Evolutionary conservation across 2,329 filamentous ascomycete species (phyloP).

Genomic region (Colletotrichum plurivorum): DNA sequence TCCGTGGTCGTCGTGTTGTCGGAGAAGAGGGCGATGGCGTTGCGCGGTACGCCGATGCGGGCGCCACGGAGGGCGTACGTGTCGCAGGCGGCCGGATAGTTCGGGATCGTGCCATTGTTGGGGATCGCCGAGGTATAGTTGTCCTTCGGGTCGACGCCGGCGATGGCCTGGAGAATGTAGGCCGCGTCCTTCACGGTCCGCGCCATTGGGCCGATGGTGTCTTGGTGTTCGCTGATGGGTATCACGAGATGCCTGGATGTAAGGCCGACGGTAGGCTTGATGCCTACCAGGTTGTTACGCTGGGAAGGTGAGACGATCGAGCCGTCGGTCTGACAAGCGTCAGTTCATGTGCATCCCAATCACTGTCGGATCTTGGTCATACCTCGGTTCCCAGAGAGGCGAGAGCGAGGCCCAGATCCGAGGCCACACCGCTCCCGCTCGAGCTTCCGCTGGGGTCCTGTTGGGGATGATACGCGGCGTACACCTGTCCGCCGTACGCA

Average conservation of each 20-base stretch:
- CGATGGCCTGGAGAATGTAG: slow-evolving; percentile 72
- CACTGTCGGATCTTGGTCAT: slow-evolving; percentile 40
- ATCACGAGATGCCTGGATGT: slow-evolving; percentile 74
- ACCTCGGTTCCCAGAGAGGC: slow-evolving; percentile 75
- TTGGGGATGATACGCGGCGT: slow-evolving; percentile 71
- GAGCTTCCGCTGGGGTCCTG: slow-evolving; percentile 75
- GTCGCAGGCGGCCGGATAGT: slow-evolving; percentile 73
- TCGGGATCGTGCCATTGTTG: slow-evolving; percentile 66
- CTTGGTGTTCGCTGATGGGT: slow-evolving; percentile 74
- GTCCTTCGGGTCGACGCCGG: slow-evolving; percentile 71
- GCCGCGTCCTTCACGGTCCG: slow-evolving; percentile 75
- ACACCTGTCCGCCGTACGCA: slow-evolving; percentile 72
- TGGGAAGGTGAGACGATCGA: slow-evolving; percentile 70
- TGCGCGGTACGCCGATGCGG: slow-evolving; percentile 74
- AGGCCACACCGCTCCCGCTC: slow-evolving; percentile 72
- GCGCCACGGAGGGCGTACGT: slow-evolving; percentile 67
- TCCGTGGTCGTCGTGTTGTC: slow-evolving; percentile 38
- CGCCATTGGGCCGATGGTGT: slow-evolving; percentile 74
- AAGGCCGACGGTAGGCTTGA: slow-evolving; percentile 77
- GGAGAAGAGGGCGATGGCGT: slow-evolving; percentile 61
- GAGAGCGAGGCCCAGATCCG: slow-evolving; percentile 71
- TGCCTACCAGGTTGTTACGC: slow-evolving; percentile 73
- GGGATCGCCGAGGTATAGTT: slow-evolving; percentile 74
- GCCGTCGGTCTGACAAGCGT: slow-evolving; percentile 65
- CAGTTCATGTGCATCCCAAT: background rate